phyloP scores from a whole-genome alignment of 345 rosid genomes.

The Garcia nutans region DNA sequence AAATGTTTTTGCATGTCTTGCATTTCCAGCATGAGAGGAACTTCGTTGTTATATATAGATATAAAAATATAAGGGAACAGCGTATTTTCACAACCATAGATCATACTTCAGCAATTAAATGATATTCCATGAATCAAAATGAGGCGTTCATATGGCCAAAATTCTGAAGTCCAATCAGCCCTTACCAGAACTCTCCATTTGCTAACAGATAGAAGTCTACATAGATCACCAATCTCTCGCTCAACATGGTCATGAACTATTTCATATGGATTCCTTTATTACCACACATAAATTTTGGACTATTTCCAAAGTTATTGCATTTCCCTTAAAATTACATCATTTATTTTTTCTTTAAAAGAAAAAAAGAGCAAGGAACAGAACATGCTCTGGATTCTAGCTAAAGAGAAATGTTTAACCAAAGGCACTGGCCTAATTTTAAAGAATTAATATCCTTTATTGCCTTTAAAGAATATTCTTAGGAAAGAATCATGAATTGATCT shows the following conservation, averaged over 20 bases:
- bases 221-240: conserved; percentile 4
- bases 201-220: not conserved
- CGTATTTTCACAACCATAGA: not conserved
- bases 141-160: not conserved
- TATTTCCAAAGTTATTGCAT: not conserved
- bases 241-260: not conserved
- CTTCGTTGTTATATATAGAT: not conserved
- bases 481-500: not conserved
- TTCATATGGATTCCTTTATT: not conserved
- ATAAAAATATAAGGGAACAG: not conserved
- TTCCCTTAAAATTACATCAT: not conserved
- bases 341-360: too few species aligned
- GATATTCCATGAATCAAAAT: not conserved
- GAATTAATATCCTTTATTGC: not conserved
- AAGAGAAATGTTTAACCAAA: not conserved
- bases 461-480: not conserved
- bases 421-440: not conserved
- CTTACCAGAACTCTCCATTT: not conserved
- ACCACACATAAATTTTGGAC: not conserved
- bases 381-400: not conserved
- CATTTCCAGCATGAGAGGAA: not conserved
- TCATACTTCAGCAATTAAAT: not conserved
- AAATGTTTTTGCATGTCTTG: too few species aligned
- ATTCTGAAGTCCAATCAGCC: not conserved
- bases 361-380: not conserved